Conservation (phyloP, 208 protist genomes). For the Leishmania guyanensis region DNA sequence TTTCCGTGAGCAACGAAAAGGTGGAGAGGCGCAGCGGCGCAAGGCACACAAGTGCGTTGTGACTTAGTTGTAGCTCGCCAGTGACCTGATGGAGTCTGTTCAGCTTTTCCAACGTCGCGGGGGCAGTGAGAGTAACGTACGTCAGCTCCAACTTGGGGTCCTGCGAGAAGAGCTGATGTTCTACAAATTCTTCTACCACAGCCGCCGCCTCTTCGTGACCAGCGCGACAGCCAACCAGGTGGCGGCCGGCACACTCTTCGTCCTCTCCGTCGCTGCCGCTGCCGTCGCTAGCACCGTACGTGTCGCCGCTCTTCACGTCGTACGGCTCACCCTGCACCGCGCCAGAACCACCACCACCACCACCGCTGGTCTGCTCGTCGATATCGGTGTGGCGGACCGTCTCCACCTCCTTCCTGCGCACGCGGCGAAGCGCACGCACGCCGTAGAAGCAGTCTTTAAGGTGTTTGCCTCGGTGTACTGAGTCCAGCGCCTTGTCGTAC, state of each 20-base stretch:
- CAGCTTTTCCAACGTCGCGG: conserved; percentile 26
- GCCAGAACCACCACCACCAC: neutral
- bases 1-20: conserved; percentile 55
- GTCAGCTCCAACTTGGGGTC: conserved; percentile 23
- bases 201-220: conserved; percentile 1
- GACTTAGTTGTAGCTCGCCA: conserved; percentile 35
- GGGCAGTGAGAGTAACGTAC: conserved; percentile 11
- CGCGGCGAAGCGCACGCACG: conserved; percentile 45
- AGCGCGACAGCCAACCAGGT: neutral
- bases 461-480: conserved; percentile 61
- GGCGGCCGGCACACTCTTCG: neutral
- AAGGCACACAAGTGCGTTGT: conserved; percentile 48
- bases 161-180: conserved; percentile 16
- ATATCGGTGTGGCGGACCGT: conserved; percentile 23
- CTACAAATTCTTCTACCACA: conserved; percentile 18
- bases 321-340: neutral
- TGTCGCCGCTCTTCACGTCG: conserved; percentile 2
- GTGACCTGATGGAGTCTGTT: conserved; percentile 27
- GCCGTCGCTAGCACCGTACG: neutral
- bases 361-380: neutral
- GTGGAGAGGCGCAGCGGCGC: conserved; percentile 31
- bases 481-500: conserved; percentile 44
- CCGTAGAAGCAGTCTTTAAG: conserved; percentile 67
- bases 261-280: conserved; percentile 3
- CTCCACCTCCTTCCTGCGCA: conserved; percentile 47